Evolutionary conservation across 163 green algal species (phyloP).

Genomic region (Scenedesmus sp.): DNA sequence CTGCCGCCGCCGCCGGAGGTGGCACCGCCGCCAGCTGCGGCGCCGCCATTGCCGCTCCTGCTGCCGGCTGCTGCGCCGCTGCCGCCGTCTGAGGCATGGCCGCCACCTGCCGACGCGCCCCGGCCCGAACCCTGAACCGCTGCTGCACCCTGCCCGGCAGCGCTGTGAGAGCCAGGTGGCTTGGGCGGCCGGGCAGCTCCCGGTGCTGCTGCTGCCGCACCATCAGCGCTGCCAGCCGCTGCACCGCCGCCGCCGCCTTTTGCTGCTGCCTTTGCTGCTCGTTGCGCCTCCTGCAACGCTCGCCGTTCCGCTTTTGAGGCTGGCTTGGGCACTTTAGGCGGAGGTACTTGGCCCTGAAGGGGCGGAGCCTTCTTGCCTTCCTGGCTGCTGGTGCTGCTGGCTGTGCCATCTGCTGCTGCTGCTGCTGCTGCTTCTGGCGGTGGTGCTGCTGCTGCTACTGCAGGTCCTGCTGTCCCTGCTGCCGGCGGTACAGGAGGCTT

Average conservation of each 20-base stretch:
- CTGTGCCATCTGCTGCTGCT: conserved; percentile 11
- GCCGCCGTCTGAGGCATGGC: conserved; percentile 21
- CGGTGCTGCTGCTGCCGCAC: conserved; percentile 18
- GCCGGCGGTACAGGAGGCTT: neutral
- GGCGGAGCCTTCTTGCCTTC: neutral
- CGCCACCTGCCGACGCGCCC: neutral
- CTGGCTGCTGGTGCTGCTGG: neutral
- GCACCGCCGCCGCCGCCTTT: conserved; percentile 55
- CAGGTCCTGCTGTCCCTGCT: neutral
- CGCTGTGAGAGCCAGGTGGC: neutral
- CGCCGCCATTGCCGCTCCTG: neutral
- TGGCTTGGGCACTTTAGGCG: conserved; percentile 62
- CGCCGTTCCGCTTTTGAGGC: conserved; percentile 84
- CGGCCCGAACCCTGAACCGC: neutral
- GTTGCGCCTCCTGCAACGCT: conserved; percentile 90
- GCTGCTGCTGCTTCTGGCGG: conserved; percentile 34
- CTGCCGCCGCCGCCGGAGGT: neutral
- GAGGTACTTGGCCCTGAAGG: neutral
- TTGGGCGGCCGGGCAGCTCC: neutral
- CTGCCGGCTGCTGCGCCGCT: conserved; percentile 1
- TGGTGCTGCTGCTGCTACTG: conserved; percentile 21
- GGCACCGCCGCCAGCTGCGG: neutral
- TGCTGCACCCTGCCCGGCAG: conserved; percentile 17
- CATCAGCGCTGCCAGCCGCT: neutral
- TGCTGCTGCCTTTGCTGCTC: conserved; percentile 88